Conservation (phyloP, 2,329 filamentous ascomycete genomes). For the Bipolaris victoriae region DNA sequence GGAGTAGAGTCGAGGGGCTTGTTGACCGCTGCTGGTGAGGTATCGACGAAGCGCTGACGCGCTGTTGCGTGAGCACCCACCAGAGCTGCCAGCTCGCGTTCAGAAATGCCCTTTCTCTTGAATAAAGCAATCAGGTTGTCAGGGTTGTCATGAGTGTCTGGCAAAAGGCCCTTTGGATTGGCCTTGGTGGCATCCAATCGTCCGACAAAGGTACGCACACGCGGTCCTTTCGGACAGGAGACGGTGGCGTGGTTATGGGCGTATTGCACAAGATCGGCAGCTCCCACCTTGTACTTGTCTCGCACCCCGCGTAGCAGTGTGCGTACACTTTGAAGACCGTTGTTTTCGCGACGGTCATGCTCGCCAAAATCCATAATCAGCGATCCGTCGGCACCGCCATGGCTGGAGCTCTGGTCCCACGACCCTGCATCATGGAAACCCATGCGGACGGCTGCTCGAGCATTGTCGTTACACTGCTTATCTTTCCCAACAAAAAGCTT, state of each 20-base stretch:
- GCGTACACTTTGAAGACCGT: conserved; percentile 55
- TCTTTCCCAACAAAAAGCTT: conserved; percentile 30
- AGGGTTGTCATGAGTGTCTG: conserved; percentile 50
- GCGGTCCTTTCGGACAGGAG: conserved; percentile 60
- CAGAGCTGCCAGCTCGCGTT: conserved; percentile 60
- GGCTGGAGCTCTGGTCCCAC: conserved; percentile 45
- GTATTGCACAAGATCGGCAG: conserved; percentile 63
- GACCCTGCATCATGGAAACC: conserved; percentile 47
- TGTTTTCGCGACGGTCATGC: conserved; percentile 49
- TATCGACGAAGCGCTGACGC: conserved; percentile 56
- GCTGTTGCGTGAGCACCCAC: conserved; percentile 61
- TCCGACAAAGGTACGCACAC: conserved; percentile 58
- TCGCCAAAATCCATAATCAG: conserved; percentile 49
- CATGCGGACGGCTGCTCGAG: conserved; percentile 43
- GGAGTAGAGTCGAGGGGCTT: conserved; percentile 57
- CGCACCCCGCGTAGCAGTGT: conserved; percentile 49
- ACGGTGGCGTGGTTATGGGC: conserved; percentile 56
- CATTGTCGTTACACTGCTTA: conserved; percentile 43
- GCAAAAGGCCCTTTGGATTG: conserved; percentile 55
- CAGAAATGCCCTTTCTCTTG: conserved; percentile 57
- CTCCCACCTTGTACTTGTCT: conserved; percentile 53
- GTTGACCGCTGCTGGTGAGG: conserved; percentile 41
- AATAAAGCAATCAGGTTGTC: conserved; percentile 57
- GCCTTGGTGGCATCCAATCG: conserved; percentile 53
- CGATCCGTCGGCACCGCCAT: conserved; percentile 52